phyloP scores from a whole-genome alignment of 139 green algal genomes.

The Chlorella sp. region DNA sequence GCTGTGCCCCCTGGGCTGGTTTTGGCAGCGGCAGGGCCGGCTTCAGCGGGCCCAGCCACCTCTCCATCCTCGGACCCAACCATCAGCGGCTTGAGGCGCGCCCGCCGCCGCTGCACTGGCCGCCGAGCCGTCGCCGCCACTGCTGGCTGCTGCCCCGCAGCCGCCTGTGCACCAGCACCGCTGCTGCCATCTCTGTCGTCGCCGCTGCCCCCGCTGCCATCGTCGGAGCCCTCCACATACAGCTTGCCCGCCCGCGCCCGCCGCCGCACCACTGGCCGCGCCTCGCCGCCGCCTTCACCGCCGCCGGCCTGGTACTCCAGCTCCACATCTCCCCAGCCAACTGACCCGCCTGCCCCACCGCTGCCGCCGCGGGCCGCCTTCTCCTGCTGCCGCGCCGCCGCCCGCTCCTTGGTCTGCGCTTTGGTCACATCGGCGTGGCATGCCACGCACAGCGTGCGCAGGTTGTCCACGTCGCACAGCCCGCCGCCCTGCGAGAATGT shows the following conservation, averaged over 20 bases:
- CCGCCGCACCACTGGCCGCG: conserved; percentile 3
- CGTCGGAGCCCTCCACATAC: neutral
- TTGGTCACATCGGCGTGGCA: conserved; percentile 81
- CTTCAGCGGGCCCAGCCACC: neutral
- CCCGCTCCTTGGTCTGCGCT: conserved; percentile 57
- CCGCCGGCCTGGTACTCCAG: neutral
- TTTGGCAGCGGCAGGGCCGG: neutral
- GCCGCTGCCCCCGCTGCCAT: too few species aligned
- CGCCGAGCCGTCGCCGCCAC: neutral
- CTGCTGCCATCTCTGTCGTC: neutral
- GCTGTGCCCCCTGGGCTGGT: neutral
- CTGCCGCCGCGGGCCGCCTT: neutral
- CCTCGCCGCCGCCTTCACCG: neutral
- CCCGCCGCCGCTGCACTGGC: neutral
- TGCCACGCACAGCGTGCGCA: conserved; percentile 86
- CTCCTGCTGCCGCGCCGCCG: neutral
- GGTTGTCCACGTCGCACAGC: conserved; percentile 88
- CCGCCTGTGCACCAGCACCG: neutral
- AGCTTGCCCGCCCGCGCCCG: neutral
- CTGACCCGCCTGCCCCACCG: neutral
- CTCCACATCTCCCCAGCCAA: neutral
- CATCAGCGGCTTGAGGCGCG: conserved; percentile 11
- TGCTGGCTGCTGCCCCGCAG: neutral
- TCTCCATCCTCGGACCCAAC: neutral
- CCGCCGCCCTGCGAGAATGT: conserved; percentile 68